Conservation (phyloP, 768 basidiomycete species). For the Pleurotus ostreatus region DNA sequence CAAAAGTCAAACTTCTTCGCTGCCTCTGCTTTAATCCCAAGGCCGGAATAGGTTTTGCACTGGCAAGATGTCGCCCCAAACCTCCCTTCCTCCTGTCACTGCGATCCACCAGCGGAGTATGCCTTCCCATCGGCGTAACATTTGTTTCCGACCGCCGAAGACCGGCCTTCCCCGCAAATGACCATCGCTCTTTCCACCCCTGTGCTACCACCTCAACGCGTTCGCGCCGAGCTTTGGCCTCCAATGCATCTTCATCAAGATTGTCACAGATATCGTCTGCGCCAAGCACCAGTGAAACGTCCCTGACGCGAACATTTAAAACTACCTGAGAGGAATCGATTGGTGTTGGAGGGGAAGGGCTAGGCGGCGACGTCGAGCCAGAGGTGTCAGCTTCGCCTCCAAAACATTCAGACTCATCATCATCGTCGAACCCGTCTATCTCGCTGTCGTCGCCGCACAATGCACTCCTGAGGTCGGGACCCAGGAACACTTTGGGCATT, state of each 20-base stretch:
- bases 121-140: slow-evolving; percentile 38
- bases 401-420: slow-evolving; percentile 11
- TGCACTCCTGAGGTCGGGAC: slow-evolving; percentile 41
- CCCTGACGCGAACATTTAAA: slow-evolving; percentile 22
- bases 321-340: slow-evolving; percentile 13
- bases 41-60: slow-evolving; percentile 1
- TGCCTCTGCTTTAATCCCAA: background rate
- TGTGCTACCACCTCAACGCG: slow-evolving; percentile 40
- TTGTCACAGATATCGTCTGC: slow-evolving; percentile 10
- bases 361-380: slow-evolving; percentile 24
- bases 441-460: slow-evolving; percentile 41
- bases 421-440: slow-evolving; percentile 35
- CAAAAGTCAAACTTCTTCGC: slow-evolving; percentile 2
- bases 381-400: slow-evolving; percentile 12
- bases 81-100: background rate
- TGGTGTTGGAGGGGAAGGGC: slow-evolving; percentile 36
- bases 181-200: slow-evolving; percentile 56
- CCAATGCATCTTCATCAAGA: slow-evolving; percentile 20
- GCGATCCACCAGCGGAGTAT: slow-evolving; percentile 12
- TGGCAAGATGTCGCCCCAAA: background rate
- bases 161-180: slow-evolving; percentile 18
- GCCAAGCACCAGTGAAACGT: background rate
- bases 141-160: slow-evolving; percentile 42
- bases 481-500: slow-evolving; percentile 14
- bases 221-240: slow-evolving; percentile 13